A percentile compares a stretch with the other conserved stretches of the same genome.
Conservation (phyloP, 73 alveolate species). For the Paramecium tetraurelia region DNA sequence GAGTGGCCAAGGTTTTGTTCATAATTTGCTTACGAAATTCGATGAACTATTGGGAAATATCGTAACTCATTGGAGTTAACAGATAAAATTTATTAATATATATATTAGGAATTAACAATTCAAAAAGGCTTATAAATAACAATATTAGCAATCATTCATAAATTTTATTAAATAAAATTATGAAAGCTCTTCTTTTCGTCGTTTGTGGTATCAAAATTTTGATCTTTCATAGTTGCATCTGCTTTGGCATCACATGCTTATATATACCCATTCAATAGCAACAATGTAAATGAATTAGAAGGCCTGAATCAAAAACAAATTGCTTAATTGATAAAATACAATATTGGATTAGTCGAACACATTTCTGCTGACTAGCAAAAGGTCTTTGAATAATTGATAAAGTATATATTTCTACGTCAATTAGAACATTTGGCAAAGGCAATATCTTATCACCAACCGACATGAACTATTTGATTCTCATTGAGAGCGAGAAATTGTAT, state of each 20-base stretch:
- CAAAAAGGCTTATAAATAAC: neutral
- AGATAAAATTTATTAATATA: neutral
- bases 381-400: constrained; percentile 14
- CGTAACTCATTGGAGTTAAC: constrained; percentile 28
- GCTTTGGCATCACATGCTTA: constrained; percentile 31
- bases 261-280: neutral
- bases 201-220: neutral
- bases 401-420: neutral
- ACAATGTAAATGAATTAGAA: neutral
- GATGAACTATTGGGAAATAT: neutral
- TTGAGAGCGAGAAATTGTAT: constrained; percentile 32
- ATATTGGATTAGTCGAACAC: constrained; percentile 39
- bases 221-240: neutral
- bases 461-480: neutral
- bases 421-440: constrained; percentile 39
- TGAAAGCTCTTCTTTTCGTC: neutral
- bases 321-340: constrained; percentile 38
- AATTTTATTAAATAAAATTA: constrained; percentile 2
- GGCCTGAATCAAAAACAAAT: neutral
- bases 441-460: constrained; percentile 8
- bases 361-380: neutral
- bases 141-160: neutral
- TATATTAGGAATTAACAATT: neutral
- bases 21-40: neutral
- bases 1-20: neutral